Base-by-base conservation (phyloP, 1,284 basidiomycete species). In the Ganoderma lingzhi region DNA sequence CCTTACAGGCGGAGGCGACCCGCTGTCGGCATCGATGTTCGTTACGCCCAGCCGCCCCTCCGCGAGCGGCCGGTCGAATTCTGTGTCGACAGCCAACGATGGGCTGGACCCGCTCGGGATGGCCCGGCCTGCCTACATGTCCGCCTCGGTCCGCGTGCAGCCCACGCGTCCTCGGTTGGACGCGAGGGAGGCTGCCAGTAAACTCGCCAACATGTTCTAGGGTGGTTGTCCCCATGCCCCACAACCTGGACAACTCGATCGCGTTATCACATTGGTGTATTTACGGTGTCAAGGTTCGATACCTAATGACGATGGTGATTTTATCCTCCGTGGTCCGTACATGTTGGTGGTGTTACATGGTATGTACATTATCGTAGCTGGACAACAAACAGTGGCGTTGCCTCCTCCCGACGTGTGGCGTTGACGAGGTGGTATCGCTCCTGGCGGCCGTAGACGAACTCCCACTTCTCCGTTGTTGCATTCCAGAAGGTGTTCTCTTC, bases 161-260 rank as follows among this genome's bases (percentile, higher is more conserved):
- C 89, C 92, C 12, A 87, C 86, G 48, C 82, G 92, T 71, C 87
- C 90, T 59, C 84, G 90, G 73, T 78, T 95, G 75, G 93, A 95
- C 79, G 89, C 94, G 8, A 85, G 89, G 73, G 90, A 95, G 78
- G 93, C 93, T n/a, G 93, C 94, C 30, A 94, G 92, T 79, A 95
- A 94, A 79, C 84, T 95, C 66, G 93, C 93, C 9, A 95, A 95
- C 77, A 93, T 95, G 90, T 93, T 94, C 77, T 95, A 82, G 80
- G 64, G 70, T 55, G 41, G 39, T 30, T 41, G 17, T 56, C n/a
- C 51, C 45, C 15, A 8, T 17, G 12, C 23, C 56, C 32, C 32
- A 6, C 37, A 42, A 23, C 37, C 9, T 32, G 5, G 23, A 28
- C 39, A n/a, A 6, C 23, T 41, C 37, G 1, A 30, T 37, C 28